phyloP scores from a whole-genome alignment of 331 rosid genomes.

The Acacia pycnantha region DNA sequence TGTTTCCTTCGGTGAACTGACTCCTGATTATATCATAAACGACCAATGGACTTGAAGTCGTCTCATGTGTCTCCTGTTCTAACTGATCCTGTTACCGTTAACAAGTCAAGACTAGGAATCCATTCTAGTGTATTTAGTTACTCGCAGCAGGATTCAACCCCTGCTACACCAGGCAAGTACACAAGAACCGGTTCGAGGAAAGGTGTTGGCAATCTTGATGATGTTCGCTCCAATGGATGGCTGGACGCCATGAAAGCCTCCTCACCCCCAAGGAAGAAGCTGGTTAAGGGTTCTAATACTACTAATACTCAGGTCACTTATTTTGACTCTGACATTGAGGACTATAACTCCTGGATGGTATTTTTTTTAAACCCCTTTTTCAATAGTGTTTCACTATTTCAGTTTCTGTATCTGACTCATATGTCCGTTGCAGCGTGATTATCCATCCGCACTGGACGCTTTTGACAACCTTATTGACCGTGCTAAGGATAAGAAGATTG shows the following conservation, averaged over 20 bases:
- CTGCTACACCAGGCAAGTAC: constrained; percentile 47
- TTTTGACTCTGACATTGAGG: constrained; percentile 50
- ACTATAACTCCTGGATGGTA: constrained; percentile 79
- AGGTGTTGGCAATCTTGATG: constrained; percentile 63
- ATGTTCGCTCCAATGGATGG: constrained; percentile 85
- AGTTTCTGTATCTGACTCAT: neutral
- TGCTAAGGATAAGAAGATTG: constrained; percentile 74
- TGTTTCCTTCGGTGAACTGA: neutral
- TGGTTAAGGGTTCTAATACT: constrained; percentile 47
- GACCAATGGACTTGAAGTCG: constrained; percentile 74
- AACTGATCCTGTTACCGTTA: constrained; percentile 65
- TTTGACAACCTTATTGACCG: constrained; percentile 51
- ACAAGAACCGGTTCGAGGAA: constrained; percentile 58
- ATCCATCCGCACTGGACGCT: constrained; percentile 80
- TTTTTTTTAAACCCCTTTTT: neutral
- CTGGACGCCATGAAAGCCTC: constrained; percentile 95
- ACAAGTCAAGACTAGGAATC: constrained; percentile 80
- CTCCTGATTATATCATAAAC: neutral
- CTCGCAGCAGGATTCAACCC: constrained; percentile 65
- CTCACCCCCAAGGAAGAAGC: constrained; percentile 87
- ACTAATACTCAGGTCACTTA: constrained; percentile 43
- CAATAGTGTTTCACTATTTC: neutral
- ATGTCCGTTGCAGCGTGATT: constrained; percentile 48
- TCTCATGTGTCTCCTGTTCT: constrained; percentile 68
- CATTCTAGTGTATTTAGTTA: constrained; percentile 43